Percentiles rank a stretch among this genome's conserved stretches.
Evolutionary conservation across 192 early-diverging fungal species (phyloP).

Genomic region (Coemansia sp.): DNA sequence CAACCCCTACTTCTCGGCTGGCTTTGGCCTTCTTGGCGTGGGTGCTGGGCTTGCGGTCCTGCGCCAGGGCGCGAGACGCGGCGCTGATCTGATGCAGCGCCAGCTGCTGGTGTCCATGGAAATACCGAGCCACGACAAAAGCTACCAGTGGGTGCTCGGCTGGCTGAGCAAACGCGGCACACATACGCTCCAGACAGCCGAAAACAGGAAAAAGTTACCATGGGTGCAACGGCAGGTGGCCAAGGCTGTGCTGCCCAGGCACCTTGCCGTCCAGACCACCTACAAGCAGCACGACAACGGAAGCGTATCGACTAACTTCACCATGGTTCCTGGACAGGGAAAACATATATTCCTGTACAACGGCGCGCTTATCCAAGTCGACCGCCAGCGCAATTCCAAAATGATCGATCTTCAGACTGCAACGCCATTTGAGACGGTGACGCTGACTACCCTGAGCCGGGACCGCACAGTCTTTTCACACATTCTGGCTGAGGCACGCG

Average conservation of each 20-base stretch:
- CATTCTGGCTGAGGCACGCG: slow-evolving; percentile 80
- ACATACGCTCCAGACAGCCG: slow-evolving; percentile 25
- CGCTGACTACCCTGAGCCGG: slow-evolving; percentile 80
- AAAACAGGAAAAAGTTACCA: slow-evolving; percentile 11
- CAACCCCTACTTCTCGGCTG: slow-evolving; percentile 94
- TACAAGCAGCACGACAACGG: slow-evolving; percentile 91
- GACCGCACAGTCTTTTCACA: slow-evolving; percentile 75
- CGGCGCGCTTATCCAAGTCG: slow-evolving; percentile 79
- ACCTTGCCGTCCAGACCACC: slow-evolving; percentile 84
- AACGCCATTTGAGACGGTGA: slow-evolving; percentile 92
- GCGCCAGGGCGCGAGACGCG: slow-evolving; percentile 67
- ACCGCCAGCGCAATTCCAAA: slow-evolving; percentile 77
- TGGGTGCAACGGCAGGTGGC: slow-evolving; percentile 59
- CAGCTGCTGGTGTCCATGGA: slow-evolving; percentile 87
- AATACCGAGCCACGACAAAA: slow-evolving; percentile 91
- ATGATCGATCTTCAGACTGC: slow-evolving; percentile 93
- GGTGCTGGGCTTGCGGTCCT: slow-evolving; percentile 79
- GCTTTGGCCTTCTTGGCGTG: slow-evolving; percentile 88
- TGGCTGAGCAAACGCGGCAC: slow-evolving; percentile 71
- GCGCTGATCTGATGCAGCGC: slow-evolving; percentile 68
- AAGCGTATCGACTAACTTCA: slow-evolving; percentile 76
- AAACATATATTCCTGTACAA: slow-evolving; percentile 81
- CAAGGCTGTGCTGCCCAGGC: slow-evolving; percentile 58
- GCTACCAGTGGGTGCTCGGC: slow-evolving; percentile 90
- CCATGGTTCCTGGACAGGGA: slow-evolving; percentile 90